These are phyloP conservation scores for Sarcodon sp. DNA, from an alignment of 768 basidiomycete genomes.

Conservation along the genomic window DNA sequence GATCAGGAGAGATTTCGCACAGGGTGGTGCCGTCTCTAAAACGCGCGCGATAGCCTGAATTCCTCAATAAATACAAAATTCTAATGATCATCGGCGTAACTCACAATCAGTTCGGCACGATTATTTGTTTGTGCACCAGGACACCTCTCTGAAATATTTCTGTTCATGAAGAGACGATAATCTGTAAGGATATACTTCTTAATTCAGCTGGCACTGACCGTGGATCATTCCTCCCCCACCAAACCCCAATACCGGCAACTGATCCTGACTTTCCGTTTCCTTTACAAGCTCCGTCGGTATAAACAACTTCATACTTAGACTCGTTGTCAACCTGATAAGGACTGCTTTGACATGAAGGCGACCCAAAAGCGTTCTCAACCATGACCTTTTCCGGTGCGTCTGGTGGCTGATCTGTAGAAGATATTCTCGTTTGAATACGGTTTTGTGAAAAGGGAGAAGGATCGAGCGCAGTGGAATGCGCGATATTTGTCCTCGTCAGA, in stretches of 20 bases:
- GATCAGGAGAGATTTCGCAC: conserved; percentile 48
- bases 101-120: conserved; percentile 75
- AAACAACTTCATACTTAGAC: conserved; percentile 39
- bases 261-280: conserved; percentile 63
- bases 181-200: neutral
- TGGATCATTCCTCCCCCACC: conserved; percentile 64
- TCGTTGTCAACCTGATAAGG: conserved; percentile 12
- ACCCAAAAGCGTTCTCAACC: conserved; percentile 2
- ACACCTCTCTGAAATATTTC: conserved; percentile 74
- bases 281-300: conserved; percentile 80
- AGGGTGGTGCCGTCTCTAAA: conserved; percentile 57
- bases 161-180: conserved; percentile 14
- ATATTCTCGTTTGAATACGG: neutral
- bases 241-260: conserved; percentile 79
- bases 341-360: conserved; percentile 4
- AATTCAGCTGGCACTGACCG: conserved; percentile 25
- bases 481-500: neutral
- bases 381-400: neutral
- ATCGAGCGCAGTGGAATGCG: neutral
- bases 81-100: conserved; percentile 11
- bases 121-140: conserved; percentile 82
- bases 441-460: neutral
- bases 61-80: neutral
- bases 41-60: conserved; percentile 72
- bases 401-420: neutral